These are phyloP conservation scores for Nyssa sinensis DNA, from an alignment of 148 eudicot species.

Conservation along the genomic window DNA sequence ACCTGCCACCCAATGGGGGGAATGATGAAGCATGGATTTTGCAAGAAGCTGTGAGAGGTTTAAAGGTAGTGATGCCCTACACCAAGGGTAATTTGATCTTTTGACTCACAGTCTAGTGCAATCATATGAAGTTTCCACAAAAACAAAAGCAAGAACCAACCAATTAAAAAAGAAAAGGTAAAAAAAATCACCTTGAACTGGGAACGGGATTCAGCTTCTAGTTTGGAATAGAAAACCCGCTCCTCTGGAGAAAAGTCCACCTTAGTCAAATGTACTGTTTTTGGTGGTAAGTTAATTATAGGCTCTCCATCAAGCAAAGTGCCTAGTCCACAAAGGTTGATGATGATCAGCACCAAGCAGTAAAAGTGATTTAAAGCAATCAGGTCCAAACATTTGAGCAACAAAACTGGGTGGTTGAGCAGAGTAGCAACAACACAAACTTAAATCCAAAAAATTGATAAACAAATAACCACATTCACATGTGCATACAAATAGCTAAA, in stretches of 20 bases:
- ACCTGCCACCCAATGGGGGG: background rate
- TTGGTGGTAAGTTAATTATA: constrained; percentile 79
- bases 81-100: background rate
- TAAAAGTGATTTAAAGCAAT: background rate
- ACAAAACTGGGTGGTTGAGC: background rate
- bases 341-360: constrained; percentile 10
- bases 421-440: background rate
- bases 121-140: background rate
- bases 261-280: constrained; percentile 46
- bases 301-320: constrained; percentile 84
- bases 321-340: constrained; percentile 41
- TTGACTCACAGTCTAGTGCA: background rate
- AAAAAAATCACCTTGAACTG: constrained; percentile 69
- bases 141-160: background rate
- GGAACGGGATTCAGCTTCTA: constrained; percentile 82
- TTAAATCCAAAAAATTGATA: background rate
- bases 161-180: background rate
- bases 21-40: background rate
- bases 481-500: background rate
- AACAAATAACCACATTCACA: background rate
- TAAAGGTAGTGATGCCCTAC: background rate
- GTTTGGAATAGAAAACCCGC: constrained; percentile 67
- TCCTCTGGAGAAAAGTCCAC: constrained; percentile 79
- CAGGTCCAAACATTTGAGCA: background rate
- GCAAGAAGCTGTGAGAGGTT: background rate